These are phyloP conservation scores for Syncephalastrum sp. DNA, from an alignment of 371 early-diverging fungal genomes.

Conservation along the genomic window DNA sequence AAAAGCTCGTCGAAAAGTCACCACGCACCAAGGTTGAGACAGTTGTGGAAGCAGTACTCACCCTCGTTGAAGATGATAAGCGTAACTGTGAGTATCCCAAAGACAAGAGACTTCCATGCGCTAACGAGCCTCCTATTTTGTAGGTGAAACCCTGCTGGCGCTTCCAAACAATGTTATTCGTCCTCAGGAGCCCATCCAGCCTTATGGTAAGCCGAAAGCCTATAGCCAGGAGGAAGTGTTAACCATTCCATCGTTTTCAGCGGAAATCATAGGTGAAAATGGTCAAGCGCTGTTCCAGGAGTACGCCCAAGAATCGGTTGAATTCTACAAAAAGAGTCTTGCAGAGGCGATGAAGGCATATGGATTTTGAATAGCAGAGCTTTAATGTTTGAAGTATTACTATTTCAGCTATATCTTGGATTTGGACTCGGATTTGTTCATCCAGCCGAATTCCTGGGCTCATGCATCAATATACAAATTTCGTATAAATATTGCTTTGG, in stretches of 20 bases:
- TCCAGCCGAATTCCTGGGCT: constrained; percentile 21
- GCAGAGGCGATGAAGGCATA: constrained; percentile 11
- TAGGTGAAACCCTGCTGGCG: constrained; percentile 21
- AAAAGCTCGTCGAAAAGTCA: constrained; percentile 6
- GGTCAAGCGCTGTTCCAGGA: background rate
- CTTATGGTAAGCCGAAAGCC: constrained; percentile 10
- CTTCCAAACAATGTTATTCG: constrained; percentile 17
- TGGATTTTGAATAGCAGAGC: constrained; percentile 5
- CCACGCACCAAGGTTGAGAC: constrained; percentile 41
- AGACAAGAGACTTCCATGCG: background rate
- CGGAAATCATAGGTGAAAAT: background rate
- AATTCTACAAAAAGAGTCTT: constrained; percentile 10
- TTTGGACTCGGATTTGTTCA: constrained; percentile 15
- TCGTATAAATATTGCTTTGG: background rate
- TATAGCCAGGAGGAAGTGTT: background rate
- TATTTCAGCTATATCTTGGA: constrained; percentile 11
- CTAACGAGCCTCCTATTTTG: background rate
- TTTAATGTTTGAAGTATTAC: background rate
- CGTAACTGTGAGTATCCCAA: constrained; percentile 30
- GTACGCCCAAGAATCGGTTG: constrained; percentile 1
- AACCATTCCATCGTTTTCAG: background rate
- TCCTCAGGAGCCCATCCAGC: constrained; percentile 7
- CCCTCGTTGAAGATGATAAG: constrained; percentile 45
- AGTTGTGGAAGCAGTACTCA: constrained; percentile 55
- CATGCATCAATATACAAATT: too few relatives aligned